phyloP scores from a whole-genome alignment of 208 protist genomes.

The Acanthamoeba triangularis region DNA sequence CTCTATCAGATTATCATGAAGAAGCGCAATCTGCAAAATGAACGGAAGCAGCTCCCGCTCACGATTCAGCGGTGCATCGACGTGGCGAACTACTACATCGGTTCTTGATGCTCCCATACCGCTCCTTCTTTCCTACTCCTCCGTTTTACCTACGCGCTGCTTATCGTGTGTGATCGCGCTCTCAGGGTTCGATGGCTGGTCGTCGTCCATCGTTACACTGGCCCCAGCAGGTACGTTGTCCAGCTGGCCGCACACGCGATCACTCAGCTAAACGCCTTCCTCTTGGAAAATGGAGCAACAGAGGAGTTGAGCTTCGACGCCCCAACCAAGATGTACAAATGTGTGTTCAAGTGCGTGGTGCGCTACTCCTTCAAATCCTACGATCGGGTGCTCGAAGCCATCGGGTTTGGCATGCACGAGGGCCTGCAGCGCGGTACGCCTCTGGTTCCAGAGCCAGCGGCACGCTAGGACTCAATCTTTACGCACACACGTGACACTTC shows the following conservation, averaged over 20 bases:
- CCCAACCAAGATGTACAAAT: conserved; percentile 54
- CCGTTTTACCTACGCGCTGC: not conserved
- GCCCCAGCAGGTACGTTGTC: not conserved
- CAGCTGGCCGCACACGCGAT: not conserved
- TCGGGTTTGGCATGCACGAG: conserved; percentile 57
- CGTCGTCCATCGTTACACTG: conserved; percentile 35
- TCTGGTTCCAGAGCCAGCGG: not conserved
- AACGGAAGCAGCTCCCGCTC: conserved; percentile 57
- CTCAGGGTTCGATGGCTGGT: conserved; percentile 30
- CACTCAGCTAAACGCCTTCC: not conserved
- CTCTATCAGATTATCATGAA: conserved; percentile 53
- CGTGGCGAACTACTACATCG: conserved; percentile 64
- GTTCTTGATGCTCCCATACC: no score
- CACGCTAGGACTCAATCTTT: not conserved
- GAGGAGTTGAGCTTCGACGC: conserved; percentile 30
- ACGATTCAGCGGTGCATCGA: conserved; percentile 65
- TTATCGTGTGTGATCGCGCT: not conserved
- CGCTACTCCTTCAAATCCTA: conserved; percentile 42
- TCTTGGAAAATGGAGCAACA: not conserved
- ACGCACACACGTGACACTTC: not conserved
- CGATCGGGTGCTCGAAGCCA: conserved; percentile 44
- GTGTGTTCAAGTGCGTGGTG: conserved; percentile 62
- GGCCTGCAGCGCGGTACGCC: conserved; percentile 26
- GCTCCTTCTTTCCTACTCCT: not conserved
- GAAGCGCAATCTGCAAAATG: conserved; percentile 39